Conservation (phyloP, 2,329 filamentous ascomycete species). For the Furcasterigmium sp. region DNA sequence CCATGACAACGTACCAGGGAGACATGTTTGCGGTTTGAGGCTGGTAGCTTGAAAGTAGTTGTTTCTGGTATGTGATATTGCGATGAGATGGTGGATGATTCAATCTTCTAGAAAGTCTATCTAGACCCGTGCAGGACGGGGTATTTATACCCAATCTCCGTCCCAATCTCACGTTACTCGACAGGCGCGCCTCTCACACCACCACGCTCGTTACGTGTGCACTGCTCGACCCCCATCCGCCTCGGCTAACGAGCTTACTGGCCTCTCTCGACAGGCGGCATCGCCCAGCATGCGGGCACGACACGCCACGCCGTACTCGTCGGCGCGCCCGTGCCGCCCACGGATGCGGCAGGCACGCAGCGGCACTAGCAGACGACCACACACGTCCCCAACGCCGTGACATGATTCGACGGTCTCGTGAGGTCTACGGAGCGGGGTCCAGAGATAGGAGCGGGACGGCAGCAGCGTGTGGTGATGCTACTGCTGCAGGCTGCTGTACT, state of each 20-base stretch:
- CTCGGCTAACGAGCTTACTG: not conserved
- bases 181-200: not conserved
- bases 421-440: slow-evolving; percentile 1
- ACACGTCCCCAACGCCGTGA: not conserved
- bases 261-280: not conserved
- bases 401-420: slow-evolving; percentile 1
- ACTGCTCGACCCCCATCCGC: not conserved
- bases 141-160: slow-evolving; percentile 7
- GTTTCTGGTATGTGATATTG: slow-evolving; percentile 4
- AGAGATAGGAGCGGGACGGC: not conserved
- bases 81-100: slow-evolving; percentile 7
- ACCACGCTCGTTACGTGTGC: not conserved
- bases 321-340: not conserved
- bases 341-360: no score
- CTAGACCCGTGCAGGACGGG: not conserved
- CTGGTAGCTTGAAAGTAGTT: slow-evolving; percentile 6
- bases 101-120: not conserved
- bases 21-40: slow-evolving; percentile 9
- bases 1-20: slow-evolving; percentile 8
- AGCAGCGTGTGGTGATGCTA: not conserved
- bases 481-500: not conserved
- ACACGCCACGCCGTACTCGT: not conserved
- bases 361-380: not conserved
- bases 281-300: not conserved
- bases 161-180: not conserved